Evolutionary conservation across 139 green algal species (phyloP), one percentile per base, ranked within the genome.

Genomic region (Edaphochlamys debaryana): DNA sequence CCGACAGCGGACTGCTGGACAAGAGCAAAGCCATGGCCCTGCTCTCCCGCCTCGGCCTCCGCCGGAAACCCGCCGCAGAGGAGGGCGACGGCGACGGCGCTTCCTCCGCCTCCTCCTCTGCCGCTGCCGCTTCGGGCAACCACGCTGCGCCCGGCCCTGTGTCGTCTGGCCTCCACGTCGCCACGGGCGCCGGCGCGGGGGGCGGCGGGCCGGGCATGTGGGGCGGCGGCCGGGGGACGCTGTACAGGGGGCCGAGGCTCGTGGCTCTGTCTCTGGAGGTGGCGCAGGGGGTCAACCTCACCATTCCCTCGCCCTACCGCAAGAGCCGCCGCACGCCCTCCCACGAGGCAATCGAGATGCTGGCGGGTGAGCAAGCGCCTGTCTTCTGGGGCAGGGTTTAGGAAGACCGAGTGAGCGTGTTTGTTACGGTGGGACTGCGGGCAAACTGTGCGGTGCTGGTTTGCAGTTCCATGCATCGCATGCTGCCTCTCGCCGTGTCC

Each of bases 281-380:
- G 34, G 79, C 89, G 19, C 90, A 88, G 32, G 92, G 92, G 13
- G 67, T 96, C 36, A 91, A 94, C 73, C 90, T 96, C 9, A 40
- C 56, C 52, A 91, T 90, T 17, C 77, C 72, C 27, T 89, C 85
- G 13, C 85, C 86, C 15, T 71, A 89, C 54, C 89, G 90, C 38
- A 89, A 87, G 37, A 84, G 64, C 84, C 87, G 86, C 32, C 92
- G 95, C n/a, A 94, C 95, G 70, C 95, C 95, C 1, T 96, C 93
- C 0, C 62, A 91, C 2, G 95, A 98, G 77, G 95, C 95, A 0
- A 86, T 93, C 41, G 83, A 87, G 50, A 42, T 72, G 38, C 70
- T 92, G 4, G 88, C 88, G 11, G 86, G 67, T 64, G 64, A 67
- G 71, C 37, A n/a, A n/a, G n/a, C n/a, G n/a, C n/a, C n/a, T n/a